These are phyloP conservation scores for Linum trigynum DNA, from an alignment of 345 rosid species.

Conservation along the genomic window DNA sequence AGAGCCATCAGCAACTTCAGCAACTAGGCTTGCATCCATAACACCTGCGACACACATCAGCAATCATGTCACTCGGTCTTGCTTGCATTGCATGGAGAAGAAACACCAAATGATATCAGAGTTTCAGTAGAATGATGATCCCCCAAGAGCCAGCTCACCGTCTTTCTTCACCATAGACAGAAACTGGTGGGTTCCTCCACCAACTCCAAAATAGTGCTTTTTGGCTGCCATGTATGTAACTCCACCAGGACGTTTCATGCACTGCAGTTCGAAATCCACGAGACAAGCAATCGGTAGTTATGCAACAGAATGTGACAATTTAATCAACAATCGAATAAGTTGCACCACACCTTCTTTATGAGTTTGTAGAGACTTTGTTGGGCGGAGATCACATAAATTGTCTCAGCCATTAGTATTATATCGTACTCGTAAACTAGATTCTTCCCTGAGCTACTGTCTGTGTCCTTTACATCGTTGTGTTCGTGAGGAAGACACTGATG, in stretches of 20 bases:
- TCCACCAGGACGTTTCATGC: conserved; percentile 48
- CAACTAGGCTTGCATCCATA: conserved; percentile 51
- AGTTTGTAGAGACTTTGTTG: conserved; percentile 2
- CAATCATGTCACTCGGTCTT: not conserved
- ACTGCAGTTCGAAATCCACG: conserved; percentile 30
- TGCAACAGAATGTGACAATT: not conserved
- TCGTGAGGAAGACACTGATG: conserved; percentile 33
- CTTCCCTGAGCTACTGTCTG: not conserved
- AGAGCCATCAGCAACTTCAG: conserved; percentile 81
- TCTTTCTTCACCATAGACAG: conserved; percentile 68
- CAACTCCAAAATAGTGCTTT: conserved; percentile 91
- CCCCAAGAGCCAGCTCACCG: conserved; percentile 32
- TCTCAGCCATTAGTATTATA: conserved; percentile 1
- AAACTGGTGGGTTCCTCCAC: conserved; percentile 86
- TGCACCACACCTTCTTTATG: not conserved
- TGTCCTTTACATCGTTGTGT: not conserved
- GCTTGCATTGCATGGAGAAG: too few species aligned
- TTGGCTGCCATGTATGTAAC: conserved; percentile 80
- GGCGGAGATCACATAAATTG: not conserved
- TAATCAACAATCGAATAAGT: not conserved
- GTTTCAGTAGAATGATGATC: not conserved
- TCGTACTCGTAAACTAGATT: not conserved
- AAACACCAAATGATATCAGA: not conserved
- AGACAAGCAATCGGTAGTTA: not conserved
- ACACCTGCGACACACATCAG: conserved; percentile 32